Base-by-base conservation (phyloP, 2,329 filamentous ascomycete species). In the Neocucurbitaria cava region DNA sequence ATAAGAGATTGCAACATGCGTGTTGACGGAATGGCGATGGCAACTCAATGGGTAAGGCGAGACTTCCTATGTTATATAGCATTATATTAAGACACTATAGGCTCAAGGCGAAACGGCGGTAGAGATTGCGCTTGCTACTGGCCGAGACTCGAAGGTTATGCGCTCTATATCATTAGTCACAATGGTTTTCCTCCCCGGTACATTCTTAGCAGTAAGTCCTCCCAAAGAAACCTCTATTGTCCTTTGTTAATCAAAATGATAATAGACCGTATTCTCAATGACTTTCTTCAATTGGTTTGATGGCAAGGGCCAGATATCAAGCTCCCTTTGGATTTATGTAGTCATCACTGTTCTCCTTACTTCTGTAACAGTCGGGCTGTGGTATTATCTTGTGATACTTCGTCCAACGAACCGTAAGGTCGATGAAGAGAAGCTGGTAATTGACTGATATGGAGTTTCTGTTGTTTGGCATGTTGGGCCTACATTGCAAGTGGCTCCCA, bases 1-100 rank as follows among this genome's bases (percentile, higher is more conserved):
- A 68, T 65, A 15, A 39, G 59, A 50, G 59, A 62, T 41, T 65
- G 59, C 23, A 66, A 52, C 0, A 66, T 66, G 61, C 62, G 65
- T 23, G 36, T 66, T 1, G 65, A 66, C 39, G 65, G 62, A 2
- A 68, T 68, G 61, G 62, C 65, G 0, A 68, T 68, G 61, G 57
- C 65, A 1, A 68, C 62, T 23, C 62, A 68, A 61, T 68, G 64
- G 64, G 60, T 57, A 10, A 11, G 36, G 7, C 3, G 5, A 24
- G 8, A 15, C 24, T 23, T 11, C n/a, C n/a, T 10, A 9, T 23
- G 3, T 7, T 17, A 4, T 15, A 4, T 21, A 7, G 6, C 15
- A 23, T 13, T 15, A 21, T 18, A 21, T 18, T 39, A 39, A 39
- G 17, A 11, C 9, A 40, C 5, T n/a, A 23, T 11, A 40, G 38